These are phyloP conservation scores for Macrophomina pseudophaseolina DNA, from an alignment of 2,329 filamentous ascomycete genomes.

Conservation along the genomic window DNA sequence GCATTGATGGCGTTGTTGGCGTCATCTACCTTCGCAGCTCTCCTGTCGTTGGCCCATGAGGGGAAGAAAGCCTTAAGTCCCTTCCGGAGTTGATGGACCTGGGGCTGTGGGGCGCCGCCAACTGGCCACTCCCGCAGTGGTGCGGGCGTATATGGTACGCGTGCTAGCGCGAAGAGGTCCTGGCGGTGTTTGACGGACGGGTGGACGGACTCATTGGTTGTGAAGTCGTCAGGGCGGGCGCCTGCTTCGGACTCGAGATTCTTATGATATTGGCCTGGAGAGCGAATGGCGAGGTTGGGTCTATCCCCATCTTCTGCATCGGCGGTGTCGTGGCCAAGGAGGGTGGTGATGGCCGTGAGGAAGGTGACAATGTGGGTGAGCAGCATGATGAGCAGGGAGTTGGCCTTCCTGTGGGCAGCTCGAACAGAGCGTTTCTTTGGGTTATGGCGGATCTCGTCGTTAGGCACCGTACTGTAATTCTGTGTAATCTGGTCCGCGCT, in stretches of 20 bases:
- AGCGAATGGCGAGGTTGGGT: neutral
- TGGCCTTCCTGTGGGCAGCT: neutral
- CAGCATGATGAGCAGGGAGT: neutral
- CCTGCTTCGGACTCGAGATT: neutral
- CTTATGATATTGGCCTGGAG: conserved; percentile 16
- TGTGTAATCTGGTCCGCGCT: neutral
- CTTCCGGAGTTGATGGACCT: too few relatives aligned
- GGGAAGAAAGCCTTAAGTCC: neutral
- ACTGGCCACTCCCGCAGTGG: conserved; percentile 5
- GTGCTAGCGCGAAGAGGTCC: conserved; percentile 13
- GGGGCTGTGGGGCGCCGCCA: neutral
- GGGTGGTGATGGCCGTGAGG: neutral
- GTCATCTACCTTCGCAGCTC: neutral
- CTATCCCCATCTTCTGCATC: neutral
- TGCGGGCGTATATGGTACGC: neutral
- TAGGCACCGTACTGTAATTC: neutral
- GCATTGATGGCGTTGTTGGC: neutral
- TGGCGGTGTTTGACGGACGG: conserved; percentile 14
- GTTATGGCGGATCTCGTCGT: neutral
- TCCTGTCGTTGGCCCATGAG: neutral
- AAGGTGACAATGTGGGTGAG: neutral
- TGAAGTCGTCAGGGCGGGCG: neutral
- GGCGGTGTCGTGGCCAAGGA: neutral
- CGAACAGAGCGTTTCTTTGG: too few relatives aligned
- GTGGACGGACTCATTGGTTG: conserved; percentile 21